Evolutionary conservation across 257 asterid species (phyloP).

Genomic region (Petunia secreta): DNA sequence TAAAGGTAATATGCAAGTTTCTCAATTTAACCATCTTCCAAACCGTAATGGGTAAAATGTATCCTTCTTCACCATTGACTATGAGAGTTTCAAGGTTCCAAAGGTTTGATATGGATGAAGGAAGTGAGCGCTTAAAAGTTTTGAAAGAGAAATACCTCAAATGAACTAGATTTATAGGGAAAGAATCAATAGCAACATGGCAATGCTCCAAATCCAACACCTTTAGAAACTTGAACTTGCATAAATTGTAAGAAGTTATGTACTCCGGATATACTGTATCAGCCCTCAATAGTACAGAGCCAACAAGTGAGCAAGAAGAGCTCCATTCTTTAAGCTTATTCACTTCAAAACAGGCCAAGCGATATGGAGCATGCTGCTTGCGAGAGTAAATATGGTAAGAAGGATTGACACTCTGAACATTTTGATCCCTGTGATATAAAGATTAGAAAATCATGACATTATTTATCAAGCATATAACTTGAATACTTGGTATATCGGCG

Average conservation of each 20-base stretch:
- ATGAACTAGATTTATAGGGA: background rate
- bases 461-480: background rate
- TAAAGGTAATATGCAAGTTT: background rate
- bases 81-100: conserved; percentile 25
- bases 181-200: background rate
- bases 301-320: too few species aligned
- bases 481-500: too few species aligned
- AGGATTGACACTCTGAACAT: too few species aligned
- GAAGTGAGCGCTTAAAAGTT: background rate
- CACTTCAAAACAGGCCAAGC: too few species aligned
- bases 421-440: too few species aligned
- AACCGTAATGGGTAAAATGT: background rate
- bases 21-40: conserved; percentile 24
- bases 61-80: background rate
- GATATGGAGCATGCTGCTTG: too few species aligned
- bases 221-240: conserved; percentile 13
- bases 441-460: too few species aligned
- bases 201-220: conserved; percentile 27
- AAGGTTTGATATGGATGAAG: conserved; percentile 15
- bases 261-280: too few species aligned
- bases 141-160: conserved; percentile 25
- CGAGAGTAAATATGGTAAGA: too few species aligned
- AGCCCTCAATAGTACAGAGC: too few species aligned
- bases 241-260: background rate
- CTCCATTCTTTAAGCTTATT: too few species aligned